Percentiles rank a stretch among this genome's conserved stretches.
Conservation (phyloP, 202 grass and related monocot genomes). For the Sporobolus alterniflorus region DNA sequence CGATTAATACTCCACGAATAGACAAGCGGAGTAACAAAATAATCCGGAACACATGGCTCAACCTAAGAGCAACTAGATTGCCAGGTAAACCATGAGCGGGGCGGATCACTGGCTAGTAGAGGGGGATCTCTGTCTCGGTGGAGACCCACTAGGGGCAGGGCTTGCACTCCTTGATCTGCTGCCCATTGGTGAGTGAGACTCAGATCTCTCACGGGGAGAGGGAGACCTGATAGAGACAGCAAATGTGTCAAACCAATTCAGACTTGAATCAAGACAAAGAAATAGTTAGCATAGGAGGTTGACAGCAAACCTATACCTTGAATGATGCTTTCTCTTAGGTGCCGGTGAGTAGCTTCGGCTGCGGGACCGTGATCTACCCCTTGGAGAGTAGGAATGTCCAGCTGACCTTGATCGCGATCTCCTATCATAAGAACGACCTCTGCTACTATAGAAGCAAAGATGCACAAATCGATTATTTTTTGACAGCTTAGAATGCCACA, state of each 20-base stretch:
- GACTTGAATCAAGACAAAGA: not conserved
- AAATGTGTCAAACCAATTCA: not conserved
- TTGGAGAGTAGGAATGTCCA: conserved; percentile 24
- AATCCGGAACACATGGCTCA: not conserved
- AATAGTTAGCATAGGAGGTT: not conserved
- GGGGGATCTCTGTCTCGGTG: conserved; percentile 36
- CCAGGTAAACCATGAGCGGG: not conserved
- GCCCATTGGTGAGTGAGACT: conserved; percentile 49
- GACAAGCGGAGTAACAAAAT: not conserved
- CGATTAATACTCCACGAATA: not conserved
- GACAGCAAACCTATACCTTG: conserved; percentile 35
- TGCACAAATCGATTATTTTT: not conserved
- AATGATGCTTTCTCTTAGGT: conserved; percentile 51
- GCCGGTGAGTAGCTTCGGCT: conserved; percentile 65
- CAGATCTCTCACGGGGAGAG: conserved; percentile 51
- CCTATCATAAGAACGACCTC: conserved; percentile 53
- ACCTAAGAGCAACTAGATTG: not conserved
- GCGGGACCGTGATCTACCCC: conserved; percentile 47
- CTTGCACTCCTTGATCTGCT: conserved; percentile 69
- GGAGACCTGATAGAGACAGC: conserved; percentile 49
- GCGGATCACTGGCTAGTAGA: conserved; percentile 55
- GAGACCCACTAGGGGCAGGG: conserved; percentile 25
- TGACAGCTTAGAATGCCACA: not conserved
- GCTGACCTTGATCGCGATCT: conserved; percentile 61
- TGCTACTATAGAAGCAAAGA: conserved; percentile 20